Evolutionary conservation across 129 eudicot species (phyloP).

Genomic region (Saposhnikovia divaricata): DNA sequence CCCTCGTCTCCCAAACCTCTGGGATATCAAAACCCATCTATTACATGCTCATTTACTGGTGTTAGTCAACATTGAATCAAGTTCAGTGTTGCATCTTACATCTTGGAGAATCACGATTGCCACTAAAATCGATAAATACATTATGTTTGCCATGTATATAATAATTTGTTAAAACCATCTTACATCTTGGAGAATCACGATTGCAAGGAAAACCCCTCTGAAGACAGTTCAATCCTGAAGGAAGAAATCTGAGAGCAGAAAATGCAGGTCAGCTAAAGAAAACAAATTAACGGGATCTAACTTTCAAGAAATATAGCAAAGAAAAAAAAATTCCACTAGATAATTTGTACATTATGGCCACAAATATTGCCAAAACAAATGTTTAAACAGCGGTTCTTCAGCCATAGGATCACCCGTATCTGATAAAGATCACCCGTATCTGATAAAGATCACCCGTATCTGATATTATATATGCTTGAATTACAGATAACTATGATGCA

Average conservation of each 20-base stretch:
- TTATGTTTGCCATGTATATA: too few relatives aligned
- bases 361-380: background rate
- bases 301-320: too few relatives aligned
- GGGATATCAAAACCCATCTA: too few relatives aligned
- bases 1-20: too few relatives aligned
- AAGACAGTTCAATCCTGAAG: slow-evolving; percentile 58
- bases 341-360: background rate
- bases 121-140: too few relatives aligned
- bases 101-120: too few relatives aligned
- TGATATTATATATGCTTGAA: background rate
- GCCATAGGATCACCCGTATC: too few relatives aligned
- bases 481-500: background rate
- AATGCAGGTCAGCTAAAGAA: background rate
- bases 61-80: too few relatives aligned
- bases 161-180: background rate
- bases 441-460: background rate
- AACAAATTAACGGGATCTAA: background rate
- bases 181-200: slow-evolving; percentile 36
- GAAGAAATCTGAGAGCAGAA: slow-evolving; percentile 31
- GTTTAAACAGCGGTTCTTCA: background rate
- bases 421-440: too few relatives aligned
- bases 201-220: slow-evolving; percentile 64
- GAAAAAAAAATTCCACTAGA: background rate
- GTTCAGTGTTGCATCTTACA: too few relatives aligned
- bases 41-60: too few relatives aligned